phyloP scores from a whole-genome alignment of 345 rosid species.

The Lepidium sativum region DNA sequence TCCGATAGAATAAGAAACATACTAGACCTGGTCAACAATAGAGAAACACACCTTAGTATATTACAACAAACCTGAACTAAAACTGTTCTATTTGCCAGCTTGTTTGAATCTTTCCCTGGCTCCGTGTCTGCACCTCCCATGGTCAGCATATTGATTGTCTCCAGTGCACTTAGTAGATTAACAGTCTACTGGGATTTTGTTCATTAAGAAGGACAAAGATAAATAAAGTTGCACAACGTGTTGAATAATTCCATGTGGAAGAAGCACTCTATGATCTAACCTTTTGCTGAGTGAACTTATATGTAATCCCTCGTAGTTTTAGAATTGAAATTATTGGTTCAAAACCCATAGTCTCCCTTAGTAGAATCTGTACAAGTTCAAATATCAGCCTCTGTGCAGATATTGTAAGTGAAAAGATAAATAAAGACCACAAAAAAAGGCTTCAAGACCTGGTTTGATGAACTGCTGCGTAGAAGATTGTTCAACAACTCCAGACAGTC shows the following conservation, averaged over 20 bases:
- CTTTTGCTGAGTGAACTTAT: constrained; percentile 94
- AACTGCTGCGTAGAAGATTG: constrained; percentile 77
- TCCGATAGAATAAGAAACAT: constrained; percentile 13
- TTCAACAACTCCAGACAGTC: constrained; percentile 90
- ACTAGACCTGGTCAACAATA: not conserved
- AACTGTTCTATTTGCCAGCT: constrained; percentile 67
- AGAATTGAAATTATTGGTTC: constrained; percentile 68
- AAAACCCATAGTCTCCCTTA: constrained; percentile 93
- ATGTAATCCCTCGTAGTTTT: constrained; percentile 67
- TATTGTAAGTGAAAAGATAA: not conserved
- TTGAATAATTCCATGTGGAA: not conserved
- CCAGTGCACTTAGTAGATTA: constrained; percentile 74
- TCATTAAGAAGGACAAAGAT: constrained; percentile 32
- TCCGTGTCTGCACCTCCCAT: constrained; percentile 64
- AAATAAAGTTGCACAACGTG: constrained; percentile 33
- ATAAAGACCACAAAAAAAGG: constrained; percentile 3
- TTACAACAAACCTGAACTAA: constrained; percentile 71
- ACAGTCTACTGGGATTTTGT: constrained; percentile 88
- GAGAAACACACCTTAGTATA: not conserved
- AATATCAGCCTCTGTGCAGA: constrained; percentile 25
- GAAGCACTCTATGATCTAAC: constrained; percentile 49
- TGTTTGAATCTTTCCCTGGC: constrained; percentile 66
- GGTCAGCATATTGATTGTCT: constrained; percentile 76
- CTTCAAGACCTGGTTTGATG: constrained; percentile 73
- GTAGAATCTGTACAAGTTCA: constrained; percentile 45